Conservation (phyloP, 2,329 filamentous ascomycete genomes). For the Penicillium sp. region DNA sequence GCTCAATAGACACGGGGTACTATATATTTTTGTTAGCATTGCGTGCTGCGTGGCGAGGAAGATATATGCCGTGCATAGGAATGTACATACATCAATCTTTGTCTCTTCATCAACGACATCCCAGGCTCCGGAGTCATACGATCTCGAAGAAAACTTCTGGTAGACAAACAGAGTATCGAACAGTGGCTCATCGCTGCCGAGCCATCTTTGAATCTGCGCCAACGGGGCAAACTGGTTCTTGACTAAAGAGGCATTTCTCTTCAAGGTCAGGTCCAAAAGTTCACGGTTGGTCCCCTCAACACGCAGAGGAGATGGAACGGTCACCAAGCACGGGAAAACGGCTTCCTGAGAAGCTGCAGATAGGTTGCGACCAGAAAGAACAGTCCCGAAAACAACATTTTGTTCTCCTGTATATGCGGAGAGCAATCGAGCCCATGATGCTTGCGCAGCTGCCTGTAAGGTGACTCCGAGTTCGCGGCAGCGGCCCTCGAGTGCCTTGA, state of each 20-base stretch:
- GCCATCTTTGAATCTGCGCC: slow-evolving; percentile 65
- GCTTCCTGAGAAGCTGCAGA: slow-evolving; percentile 55
- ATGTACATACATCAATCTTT: slow-evolving; percentile 54
- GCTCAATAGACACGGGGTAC: slow-evolving; percentile 75
- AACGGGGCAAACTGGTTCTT: slow-evolving; percentile 69
- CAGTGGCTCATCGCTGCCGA: slow-evolving; percentile 58
- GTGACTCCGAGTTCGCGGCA: slow-evolving; percentile 61
- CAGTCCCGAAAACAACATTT: slow-evolving; percentile 70
- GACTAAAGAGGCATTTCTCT: slow-evolving; percentile 58
- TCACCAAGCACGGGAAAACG: slow-evolving; percentile 75
- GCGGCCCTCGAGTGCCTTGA: slow-evolving; percentile 49
- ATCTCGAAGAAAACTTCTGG: slow-evolving; percentile 53
- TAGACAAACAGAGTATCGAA: slow-evolving; percentile 86
- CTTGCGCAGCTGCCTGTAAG: slow-evolving; percentile 69
- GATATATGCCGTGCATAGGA: background rate
- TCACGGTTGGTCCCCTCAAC: slow-evolving; percentile 52
- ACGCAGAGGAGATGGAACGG: slow-evolving; percentile 64
- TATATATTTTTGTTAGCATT: slow-evolving; percentile 17
- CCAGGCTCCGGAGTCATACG: slow-evolving; percentile 48
- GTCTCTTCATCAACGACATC: slow-evolving; percentile 60
- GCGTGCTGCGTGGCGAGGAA: slow-evolving; percentile 7
- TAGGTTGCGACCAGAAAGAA: slow-evolving; percentile 66
- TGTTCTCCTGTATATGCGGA: slow-evolving; percentile 70
- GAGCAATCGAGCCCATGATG: slow-evolving; percentile 70
- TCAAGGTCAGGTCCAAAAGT: slow-evolving; percentile 60